Percentiles rank a stretch among this genome's conserved stretches.
Conservation (phyloP, 176 grass and related monocot genomes). For the Metroxylon sagu region DNA sequence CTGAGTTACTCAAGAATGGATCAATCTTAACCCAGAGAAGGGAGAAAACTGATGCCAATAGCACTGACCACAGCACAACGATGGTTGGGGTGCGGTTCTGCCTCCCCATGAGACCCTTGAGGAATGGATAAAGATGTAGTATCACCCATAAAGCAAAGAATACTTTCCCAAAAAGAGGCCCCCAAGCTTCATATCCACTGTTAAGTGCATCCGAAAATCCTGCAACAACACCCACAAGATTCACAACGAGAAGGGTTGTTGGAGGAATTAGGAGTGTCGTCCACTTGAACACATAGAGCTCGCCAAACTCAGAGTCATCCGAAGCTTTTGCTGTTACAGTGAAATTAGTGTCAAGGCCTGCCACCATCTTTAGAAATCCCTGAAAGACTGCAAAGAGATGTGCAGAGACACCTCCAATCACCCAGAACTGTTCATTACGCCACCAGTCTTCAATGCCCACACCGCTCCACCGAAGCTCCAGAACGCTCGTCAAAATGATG, state of each 20-base stretch:
- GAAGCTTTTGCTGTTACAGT: conserved; percentile 72
- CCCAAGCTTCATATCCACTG: conserved; percentile 93
- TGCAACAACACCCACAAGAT: conserved; percentile 79
- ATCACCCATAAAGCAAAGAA: conserved; percentile 99
- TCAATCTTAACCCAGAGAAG: conserved; percentile 97
- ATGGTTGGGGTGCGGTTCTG: conserved; percentile 95
- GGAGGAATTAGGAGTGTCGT: conserved; percentile 93
- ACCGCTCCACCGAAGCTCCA: conserved; percentile 93
- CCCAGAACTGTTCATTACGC: conserved; percentile 98
- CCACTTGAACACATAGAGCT: conserved; percentile 96
- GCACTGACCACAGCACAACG: conserved; percentile 85
- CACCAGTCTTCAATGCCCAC: conserved; percentile 94
- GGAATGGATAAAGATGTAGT: conserved; percentile 93
- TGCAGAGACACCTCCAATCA: conserved; percentile 81
- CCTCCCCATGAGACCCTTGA: conserved; percentile 92
- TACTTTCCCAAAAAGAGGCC: conserved; percentile 94
- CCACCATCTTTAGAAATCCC: conserved; percentile 83
- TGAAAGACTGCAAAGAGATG: conserved; percentile 98
- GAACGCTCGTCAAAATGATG: conserved; percentile 74
- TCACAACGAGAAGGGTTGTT: conserved; percentile 73
- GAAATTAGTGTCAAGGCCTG: conserved; percentile 94
- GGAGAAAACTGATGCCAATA: conserved; percentile 85
- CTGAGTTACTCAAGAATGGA: conserved; percentile 50
- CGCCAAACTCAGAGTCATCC: conserved; percentile 64
- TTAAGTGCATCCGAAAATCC: conserved; percentile 87